Evolutionary conservation across 495 filamentous ascomycete genomes (phyloP), one percentile per base, ranked within the genome.

Genomic region (Talaromyces nanjingensis): DNA sequence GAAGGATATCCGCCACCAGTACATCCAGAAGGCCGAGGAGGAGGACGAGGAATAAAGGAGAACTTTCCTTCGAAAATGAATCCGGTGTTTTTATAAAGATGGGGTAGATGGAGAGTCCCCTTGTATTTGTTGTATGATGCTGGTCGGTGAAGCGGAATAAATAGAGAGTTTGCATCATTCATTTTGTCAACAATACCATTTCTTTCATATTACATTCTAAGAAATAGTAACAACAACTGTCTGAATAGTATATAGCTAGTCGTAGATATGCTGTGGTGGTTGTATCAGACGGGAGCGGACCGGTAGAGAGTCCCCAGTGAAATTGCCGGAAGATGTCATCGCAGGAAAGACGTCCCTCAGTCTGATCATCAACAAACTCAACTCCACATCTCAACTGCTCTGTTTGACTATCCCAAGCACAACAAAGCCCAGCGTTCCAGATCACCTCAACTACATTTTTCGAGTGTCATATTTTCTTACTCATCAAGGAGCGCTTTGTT

Each of bases 1-100:
- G 96, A 98, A 98, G 84, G 94, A 98, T 76, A 97, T 99, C 80
- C 92, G 94, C 74, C 77, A 86, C 73, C 87, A 84, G 72, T 99
- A 97, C 75, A 76, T 92, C 67, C 73, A 88, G 71, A 81, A 84
- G 69, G 70, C 70, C 9, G 81, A 81, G 65, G 88, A 91, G 67
- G 83, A 42, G 63, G 80, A 84, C 73, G 83, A 80, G 65, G 74
- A 78, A 62, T 76, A 81, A 73, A 72, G 64, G 33, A 62, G 61
- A 16, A 0, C 0, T 5, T 5, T 33, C 53, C 4, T 16, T n/a
- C 12, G 3, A 56, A 56, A 56, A 12, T 56, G 22, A 31, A 52
- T 34, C 16, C 14, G 29, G 18, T 53, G 42, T 29, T 29, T 42
- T 18, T n/a, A 47, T 27, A 33, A 52, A 20, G 59, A 37, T 9